Conservation (phyloP, 345 rosid genomes). For the Capsella bursapastoris region DNA sequence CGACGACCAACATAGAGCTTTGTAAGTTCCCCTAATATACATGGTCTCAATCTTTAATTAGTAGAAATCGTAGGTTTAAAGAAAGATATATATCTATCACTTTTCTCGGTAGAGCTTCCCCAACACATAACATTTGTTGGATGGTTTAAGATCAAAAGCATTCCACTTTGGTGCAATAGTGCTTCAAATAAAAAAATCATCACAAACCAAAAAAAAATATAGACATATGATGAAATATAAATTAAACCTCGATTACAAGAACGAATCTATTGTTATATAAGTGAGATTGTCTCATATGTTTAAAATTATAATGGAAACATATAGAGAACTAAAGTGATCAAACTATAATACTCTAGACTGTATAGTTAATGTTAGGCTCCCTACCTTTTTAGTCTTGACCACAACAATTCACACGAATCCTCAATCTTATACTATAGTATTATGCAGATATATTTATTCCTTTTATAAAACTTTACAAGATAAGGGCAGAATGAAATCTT, state of each 20-base stretch:
- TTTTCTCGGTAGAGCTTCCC: conserved; percentile 28
- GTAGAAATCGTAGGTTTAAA: conserved; percentile 32
- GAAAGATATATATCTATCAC: conserved; percentile 8
- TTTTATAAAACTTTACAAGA: conserved; percentile 20
- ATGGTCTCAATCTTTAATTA: not conserved
- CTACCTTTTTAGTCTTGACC: conserved; percentile 28
- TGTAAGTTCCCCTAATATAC: conserved; percentile 11
- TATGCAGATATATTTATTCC: conserved; percentile 8
- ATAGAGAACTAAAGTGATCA: conserved; percentile 21
- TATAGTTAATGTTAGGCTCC: conserved; percentile 39
- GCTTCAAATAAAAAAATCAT: conserved; percentile 16
- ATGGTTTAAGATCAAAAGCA: conserved; percentile 21
- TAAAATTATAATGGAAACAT: not conserved
- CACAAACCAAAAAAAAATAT: conserved; percentile 1
- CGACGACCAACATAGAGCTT: not conserved
- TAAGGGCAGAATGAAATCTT: conserved; percentile 15
- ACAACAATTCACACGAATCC: conserved; percentile 25
- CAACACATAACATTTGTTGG: conserved; percentile 28
- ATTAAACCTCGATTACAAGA: conserved; percentile 19
- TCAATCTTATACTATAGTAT: conserved; percentile 13
- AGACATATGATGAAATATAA: conserved; percentile 5
- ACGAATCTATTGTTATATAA: too few species aligned
- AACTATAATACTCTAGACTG: conserved; percentile 27
- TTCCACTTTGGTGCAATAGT: conserved; percentile 11
- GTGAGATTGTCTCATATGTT: too few species aligned